A percentile compares a stretch with the other conserved stretches of the same genome.
phyloP scores from a whole-genome alignment of 163 green algal species.

The Chloroidium sp. region DNA sequence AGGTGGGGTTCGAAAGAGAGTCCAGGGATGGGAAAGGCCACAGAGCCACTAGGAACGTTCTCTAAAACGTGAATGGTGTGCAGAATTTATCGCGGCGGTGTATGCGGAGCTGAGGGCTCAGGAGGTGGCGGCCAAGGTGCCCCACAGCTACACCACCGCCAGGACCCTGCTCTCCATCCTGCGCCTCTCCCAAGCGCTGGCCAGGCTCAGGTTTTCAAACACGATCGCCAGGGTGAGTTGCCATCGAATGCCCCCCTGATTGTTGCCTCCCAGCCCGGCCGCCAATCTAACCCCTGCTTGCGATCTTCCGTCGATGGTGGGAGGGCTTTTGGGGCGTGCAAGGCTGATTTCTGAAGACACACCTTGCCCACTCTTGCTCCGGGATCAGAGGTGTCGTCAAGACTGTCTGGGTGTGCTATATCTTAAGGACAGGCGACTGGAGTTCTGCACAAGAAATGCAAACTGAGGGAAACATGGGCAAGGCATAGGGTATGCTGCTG shows the following conservation, averaged over 20 bases:
- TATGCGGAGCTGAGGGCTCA: slow-evolving; percentile 79
- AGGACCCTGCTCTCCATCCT: slow-evolving; percentile 94
- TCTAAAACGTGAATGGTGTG: not conserved
- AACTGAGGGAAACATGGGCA: too few relatives aligned
- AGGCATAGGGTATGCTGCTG: too few relatives aligned
- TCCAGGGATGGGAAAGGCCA: too few relatives aligned
- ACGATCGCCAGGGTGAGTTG: slow-evolving; percentile 35
- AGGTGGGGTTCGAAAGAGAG: too few relatives aligned
- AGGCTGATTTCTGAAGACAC: not conserved
- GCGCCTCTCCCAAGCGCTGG: slow-evolving; percentile 79
- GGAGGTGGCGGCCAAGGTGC: slow-evolving; percentile 37
- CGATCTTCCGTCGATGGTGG: not conserved
- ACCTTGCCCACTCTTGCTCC: too few relatives aligned
- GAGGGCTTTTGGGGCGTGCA: not conserved
- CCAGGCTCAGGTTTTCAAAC: slow-evolving; percentile 66
- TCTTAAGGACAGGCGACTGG: too few relatives aligned
- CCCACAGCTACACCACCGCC: slow-evolving; percentile 84
- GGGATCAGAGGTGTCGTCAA: too few relatives aligned
- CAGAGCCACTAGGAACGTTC: too few relatives aligned
- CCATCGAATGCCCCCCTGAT: not conserved
- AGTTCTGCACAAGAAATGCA: too few relatives aligned
- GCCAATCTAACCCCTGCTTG: not conserved
- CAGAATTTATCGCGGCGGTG: slow-evolving; percentile 76
- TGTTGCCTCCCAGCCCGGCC: not conserved
- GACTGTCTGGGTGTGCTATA: too few relatives aligned